phyloP scores from a whole-genome alignment of 495 filamentous ascomycete species.

The Penicillium ucsense region DNA sequence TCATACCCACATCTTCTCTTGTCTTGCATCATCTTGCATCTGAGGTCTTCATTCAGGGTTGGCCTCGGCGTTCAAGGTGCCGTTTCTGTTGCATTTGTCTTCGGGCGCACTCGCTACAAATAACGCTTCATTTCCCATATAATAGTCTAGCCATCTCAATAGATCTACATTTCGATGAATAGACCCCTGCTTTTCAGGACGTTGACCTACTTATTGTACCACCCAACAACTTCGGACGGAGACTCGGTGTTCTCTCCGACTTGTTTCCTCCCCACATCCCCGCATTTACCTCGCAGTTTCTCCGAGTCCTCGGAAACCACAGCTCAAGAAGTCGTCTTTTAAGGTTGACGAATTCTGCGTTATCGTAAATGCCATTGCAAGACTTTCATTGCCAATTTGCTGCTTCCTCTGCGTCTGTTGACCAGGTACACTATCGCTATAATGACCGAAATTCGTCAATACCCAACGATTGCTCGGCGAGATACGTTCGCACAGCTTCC shows the following conservation, averaged over 20 bases:
- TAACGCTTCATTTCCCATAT: constrained; percentile 2
- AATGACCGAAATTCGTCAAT: constrained; percentile 17
- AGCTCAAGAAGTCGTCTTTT: too few relatives aligned
- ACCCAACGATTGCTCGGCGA: constrained; percentile 19
- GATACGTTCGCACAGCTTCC: constrained; percentile 25
- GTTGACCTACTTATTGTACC: too few relatives aligned
- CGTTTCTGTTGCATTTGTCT: not conserved
- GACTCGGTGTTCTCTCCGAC: constrained; percentile 18
- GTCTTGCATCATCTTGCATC: constrained; percentile 17
- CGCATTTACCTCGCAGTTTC: constrained; percentile 8
- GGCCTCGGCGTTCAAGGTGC: constrained; percentile 13
- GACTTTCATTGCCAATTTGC: too few relatives aligned
- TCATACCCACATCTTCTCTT: constrained; percentile 4
- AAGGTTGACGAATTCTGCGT: too few relatives aligned
- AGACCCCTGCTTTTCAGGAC: too few relatives aligned
- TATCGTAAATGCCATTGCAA: too few relatives aligned
- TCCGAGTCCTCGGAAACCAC: not conserved
- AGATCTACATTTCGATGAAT: constrained; percentile 1
- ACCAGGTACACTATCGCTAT: not conserved
- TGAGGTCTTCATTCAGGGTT: constrained; percentile 10
- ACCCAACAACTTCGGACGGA: too few relatives aligned
- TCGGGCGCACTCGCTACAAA: constrained; percentile 5
- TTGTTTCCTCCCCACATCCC: constrained; percentile 3
- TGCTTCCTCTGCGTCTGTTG: too few relatives aligned
- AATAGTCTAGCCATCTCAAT: constrained; percentile 11